Base-by-base conservation (phyloP, 2,329 filamentous ascomycete genomes). In the Cytospora leucostoma region DNA sequence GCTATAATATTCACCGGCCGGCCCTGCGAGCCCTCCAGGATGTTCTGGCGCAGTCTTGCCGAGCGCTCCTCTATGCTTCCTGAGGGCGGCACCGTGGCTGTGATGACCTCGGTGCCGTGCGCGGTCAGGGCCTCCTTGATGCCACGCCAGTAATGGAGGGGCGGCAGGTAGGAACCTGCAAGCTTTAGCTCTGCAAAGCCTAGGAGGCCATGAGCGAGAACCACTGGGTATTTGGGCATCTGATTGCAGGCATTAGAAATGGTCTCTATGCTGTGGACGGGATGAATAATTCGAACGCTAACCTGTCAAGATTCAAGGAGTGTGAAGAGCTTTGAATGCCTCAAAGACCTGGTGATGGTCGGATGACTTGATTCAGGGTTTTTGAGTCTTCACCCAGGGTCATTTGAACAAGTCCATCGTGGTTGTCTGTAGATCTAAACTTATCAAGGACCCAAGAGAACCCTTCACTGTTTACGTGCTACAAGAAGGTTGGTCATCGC, bases 1-100 rank as follows among this genome's bases (percentile, higher is more conserved):
- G 85, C 85, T 21, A 93, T 81, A 64, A 97, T 90, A 72, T 91
- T 92, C 67, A 97, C 91, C 57, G 88, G 84, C 65, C 75, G 77
- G 19, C 79, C 79, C 27, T 73, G 68, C 1, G 82, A 78, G 11
- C 74, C 75, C 27, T 74, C 70, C 55, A 78, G 78, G 64, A 89
- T 87, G 66, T 84, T 79, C 66, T 76, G 70, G 37, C 80, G 80
- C n/a, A 89, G 79, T 68, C 80, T 80, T 63, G 80, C 79, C 33
- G 87, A 86, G 61, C 86, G 82, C 65, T 83, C 78, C 72, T 85
- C 82, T 70, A 89, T 88, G 63, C 80, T 84, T 44, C 81, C 82
- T 4, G 84, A 84, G 12, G 87, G 82, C 5, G 87, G 86, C 1
- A 89, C 86, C 1, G 81, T 76, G n/a, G 86, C 79, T 1, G 83